Evolutionary conservation across 176 grass and related monocot species (phyloP).

Genomic region (Elaeis guineensis): DNA sequence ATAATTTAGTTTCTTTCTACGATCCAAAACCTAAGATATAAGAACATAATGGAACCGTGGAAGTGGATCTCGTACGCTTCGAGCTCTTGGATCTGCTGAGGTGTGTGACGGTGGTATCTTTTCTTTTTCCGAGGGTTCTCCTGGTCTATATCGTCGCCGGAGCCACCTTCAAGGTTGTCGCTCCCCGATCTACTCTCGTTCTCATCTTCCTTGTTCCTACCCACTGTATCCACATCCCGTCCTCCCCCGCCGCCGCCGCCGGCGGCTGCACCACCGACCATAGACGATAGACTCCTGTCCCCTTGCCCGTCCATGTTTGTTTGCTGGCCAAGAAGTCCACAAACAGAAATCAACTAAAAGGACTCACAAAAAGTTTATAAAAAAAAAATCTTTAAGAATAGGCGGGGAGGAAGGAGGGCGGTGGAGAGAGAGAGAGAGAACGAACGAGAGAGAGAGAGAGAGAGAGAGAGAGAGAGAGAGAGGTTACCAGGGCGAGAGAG

Average conservation of each 20-base stretch:
- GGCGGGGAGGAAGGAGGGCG: background rate
- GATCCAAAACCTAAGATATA: background rate
- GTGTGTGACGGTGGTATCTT: slow-evolving; percentile 68
- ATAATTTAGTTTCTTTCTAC: too few relatives aligned
- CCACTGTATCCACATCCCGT: background rate
- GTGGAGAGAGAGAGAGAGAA: too few relatives aligned
- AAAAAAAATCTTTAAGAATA: background rate
- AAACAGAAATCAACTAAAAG: background rate
- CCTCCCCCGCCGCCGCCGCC: slow-evolving; percentile 9
- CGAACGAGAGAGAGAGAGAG: too few relatives aligned
- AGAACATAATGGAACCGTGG: background rate
- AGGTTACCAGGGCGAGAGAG: slow-evolving; percentile 46
- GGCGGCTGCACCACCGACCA: background rate
- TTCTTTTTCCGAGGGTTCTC: slow-evolving; percentile 51
- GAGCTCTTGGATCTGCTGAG: slow-evolving; percentile 73
- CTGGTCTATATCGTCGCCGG: slow-evolving; percentile 32
- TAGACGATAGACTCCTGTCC: background rate
- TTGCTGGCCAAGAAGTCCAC: slow-evolving; percentile 9
- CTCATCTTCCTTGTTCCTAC: slow-evolving; percentile 33
- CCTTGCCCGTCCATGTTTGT: slow-evolving; percentile 24
- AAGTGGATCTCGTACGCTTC: slow-evolving; percentile 41
- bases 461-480: slow-evolving; percentile 24
- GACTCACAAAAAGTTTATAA: background rate
- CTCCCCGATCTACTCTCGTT: slow-evolving; percentile 46
- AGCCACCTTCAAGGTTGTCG: slow-evolving; percentile 34